Percentiles rank a stretch among this genome's conserved stretches.
phyloP scores from a whole-genome alignment of 2,329 filamentous ascomycete genomes.

The Trichoderma guizhouense region DNA sequence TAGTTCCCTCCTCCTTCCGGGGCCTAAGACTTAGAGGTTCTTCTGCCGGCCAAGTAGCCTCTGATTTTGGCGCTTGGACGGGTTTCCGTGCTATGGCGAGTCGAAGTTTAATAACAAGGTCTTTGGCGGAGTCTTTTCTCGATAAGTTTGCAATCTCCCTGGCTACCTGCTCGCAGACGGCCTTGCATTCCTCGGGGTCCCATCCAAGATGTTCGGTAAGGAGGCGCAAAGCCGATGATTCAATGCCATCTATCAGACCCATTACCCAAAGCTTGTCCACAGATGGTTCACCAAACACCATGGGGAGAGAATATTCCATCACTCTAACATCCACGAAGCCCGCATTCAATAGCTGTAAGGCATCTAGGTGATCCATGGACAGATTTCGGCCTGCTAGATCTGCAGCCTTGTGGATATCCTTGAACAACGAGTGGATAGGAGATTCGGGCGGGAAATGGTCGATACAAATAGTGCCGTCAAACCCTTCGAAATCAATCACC shows the following conservation, averaged over 20 bases:
- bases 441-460: slow-evolving; percentile 43
- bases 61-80: slow-evolving; percentile 23
- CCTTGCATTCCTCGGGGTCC: slow-evolving; percentile 47
- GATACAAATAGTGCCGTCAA: slow-evolving; percentile 36
- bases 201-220: slow-evolving; percentile 53
- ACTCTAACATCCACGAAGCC: slow-evolving; percentile 52
- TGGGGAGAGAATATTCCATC: slow-evolving; percentile 47
- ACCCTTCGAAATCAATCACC: slow-evolving; percentile 51
- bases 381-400: slow-evolving; percentile 43
- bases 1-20: background rate
- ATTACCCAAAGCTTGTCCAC: slow-evolving; percentile 55
- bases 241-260: slow-evolving; percentile 48
- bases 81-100: slow-evolving; percentile 52
- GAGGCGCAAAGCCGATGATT: slow-evolving; percentile 47
- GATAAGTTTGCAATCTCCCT: slow-evolving; percentile 48
- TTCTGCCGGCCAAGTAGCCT: slow-evolving; percentile 2
- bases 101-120: slow-evolving; percentile 46
- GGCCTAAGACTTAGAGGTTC: background rate
- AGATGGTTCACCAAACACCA: slow-evolving; percentile 43
- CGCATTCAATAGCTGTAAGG: slow-evolving; percentile 42
- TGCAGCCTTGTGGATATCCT: slow-evolving; percentile 44
- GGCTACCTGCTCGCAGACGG: slow-evolving; percentile 45
- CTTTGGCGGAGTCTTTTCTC: slow-evolving; percentile 41
- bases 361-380: slow-evolving; percentile 45
- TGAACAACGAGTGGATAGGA: slow-evolving; percentile 40